Evolutionary conservation across 345 rosid genomes (phyloP), one percentile per base, ranked within the genome.

Genomic region (Linum trigynum): DNA sequence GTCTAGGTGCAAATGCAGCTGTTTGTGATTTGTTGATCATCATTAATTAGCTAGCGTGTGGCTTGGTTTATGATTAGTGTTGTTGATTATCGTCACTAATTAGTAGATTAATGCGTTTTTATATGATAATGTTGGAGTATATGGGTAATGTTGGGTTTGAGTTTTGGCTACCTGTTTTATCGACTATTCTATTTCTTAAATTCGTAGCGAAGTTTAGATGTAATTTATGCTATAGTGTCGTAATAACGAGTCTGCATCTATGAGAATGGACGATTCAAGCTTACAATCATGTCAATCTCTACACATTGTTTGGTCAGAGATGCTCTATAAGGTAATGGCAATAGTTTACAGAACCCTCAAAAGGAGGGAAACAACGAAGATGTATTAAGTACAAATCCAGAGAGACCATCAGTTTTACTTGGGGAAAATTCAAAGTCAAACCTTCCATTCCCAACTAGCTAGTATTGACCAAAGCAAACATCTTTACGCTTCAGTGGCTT

Each of bases 1-100:
- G 78, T 76, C 81, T 5, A 72, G 77, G 62, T 90, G 95, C 83
- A 86, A 81, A 69, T 86, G 92, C 73, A 83, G 85, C 61, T 88
- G 95, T 64, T 3, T 64, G 45, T 32, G 9, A 35, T 6, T 16
- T 32, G 5, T 62, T 64, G 42, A 51, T 64, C 5, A 37, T 7
- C 51, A 64, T 16, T 43, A 7, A 59, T 1, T 23, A 55, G 12
- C 16, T 55, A 11, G 16, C 3, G 5, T 23, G 16, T 4, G 4
- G 4, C 4, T 14, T 55, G 5, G 11, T 55, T 23, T 55, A 11
- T 5, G 5, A 12, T 4, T 4, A 11, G 7, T 55, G 12, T 55
- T 14, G 4, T 55, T 55, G 7, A 11, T 14, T 55, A 11, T 55
- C 5, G 5, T 5, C 16, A 23, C 4, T 55, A 3, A 55, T 15